Evolutionary conservation across 495 filamentous ascomycete species (phyloP).

Genomic region (Thermochaetoides thermophila): DNA sequence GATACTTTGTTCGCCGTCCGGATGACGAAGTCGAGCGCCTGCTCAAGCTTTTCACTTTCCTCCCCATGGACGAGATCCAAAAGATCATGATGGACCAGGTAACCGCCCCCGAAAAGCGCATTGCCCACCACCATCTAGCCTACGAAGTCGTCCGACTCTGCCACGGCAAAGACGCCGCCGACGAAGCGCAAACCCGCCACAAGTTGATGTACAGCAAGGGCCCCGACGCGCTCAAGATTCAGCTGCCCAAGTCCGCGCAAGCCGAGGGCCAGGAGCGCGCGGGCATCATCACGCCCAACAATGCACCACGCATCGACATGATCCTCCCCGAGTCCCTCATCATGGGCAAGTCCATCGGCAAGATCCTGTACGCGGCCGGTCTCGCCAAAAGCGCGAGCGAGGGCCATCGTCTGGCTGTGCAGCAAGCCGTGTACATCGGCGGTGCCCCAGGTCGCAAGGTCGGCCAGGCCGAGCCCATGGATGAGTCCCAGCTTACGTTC

Average conservation of each 20-base stretch:
- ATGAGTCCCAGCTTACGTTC: conserved; percentile 41
- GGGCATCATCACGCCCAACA: conserved; percentile 24
- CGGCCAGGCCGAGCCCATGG: conserved; percentile 25
- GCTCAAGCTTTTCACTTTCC: conserved; percentile 83
- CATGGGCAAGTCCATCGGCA: conserved; percentile 42
- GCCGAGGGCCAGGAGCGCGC: not conserved
- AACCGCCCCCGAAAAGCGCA: conserved; percentile 47
- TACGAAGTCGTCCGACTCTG: conserved; percentile 63
- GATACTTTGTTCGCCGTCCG: conserved; percentile 69
- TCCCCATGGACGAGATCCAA: conserved; percentile 51
- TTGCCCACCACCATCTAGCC: conserved; percentile 71
- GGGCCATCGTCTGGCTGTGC: conserved; percentile 46
- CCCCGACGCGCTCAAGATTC: not conserved
- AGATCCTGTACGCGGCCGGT: conserved; percentile 52
- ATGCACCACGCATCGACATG: conserved; percentile 38
- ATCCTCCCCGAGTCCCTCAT: conserved; percentile 54
- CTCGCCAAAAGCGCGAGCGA: conserved; percentile 49
- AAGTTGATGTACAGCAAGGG: conserved; percentile 34
- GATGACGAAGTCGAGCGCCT: conserved; percentile 68
- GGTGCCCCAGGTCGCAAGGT: conserved; percentile 33
- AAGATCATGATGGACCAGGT: conserved; percentile 50
- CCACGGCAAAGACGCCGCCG: conserved; percentile 50
- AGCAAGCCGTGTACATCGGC: conserved; percentile 51
- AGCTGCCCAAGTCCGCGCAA: not conserved
- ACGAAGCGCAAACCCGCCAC: conserved; percentile 42